A percentile compares a stretch with the other conserved stretches of the same genome.
Evolutionary conservation across 768 basidiomycete genomes (phyloP).

Genomic region (Suillus brevipes): DNA sequence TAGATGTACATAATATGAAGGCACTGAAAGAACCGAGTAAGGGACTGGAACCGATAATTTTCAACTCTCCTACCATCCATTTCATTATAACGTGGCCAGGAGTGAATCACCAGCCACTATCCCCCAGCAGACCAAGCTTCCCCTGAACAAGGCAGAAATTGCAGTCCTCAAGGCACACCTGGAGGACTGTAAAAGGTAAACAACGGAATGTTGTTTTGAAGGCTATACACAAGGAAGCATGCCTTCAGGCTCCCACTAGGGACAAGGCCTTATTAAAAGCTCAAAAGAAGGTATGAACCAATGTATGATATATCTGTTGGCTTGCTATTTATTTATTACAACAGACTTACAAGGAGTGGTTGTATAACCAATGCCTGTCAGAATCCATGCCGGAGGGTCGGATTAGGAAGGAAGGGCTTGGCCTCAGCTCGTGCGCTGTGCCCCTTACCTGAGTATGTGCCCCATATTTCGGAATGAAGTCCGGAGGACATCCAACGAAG

Average conservation of each 20-base stretch:
- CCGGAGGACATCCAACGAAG: too few relatives aligned
- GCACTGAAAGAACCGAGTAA: background rate
- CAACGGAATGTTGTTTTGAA: background rate
- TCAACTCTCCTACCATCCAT: background rate
- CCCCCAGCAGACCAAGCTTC: background rate
- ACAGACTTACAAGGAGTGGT: background rate
- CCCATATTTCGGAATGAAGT: too few relatives aligned
- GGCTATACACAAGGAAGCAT: background rate
- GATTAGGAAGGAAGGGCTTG: too few relatives aligned
- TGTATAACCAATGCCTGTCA: background rate
- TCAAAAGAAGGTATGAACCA: background rate
- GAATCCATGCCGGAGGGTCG: too few relatives aligned
- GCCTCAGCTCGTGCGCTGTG: too few relatives aligned
- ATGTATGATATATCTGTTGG: too few relatives aligned
- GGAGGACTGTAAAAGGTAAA: background rate
- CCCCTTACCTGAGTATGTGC: too few relatives aligned
- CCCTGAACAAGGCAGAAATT: background rate
- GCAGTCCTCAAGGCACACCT: background rate
- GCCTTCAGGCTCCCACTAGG: background rate
- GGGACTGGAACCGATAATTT: background rate
- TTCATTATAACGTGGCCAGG: background rate
- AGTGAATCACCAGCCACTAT: background rate
- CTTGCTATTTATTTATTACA: background rate
- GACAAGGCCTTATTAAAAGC: background rate
- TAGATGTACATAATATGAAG: background rate